phyloP scores from a whole-genome alignment of 225 moss, liverwort and hornwort species.

The Antitrichia curtipendula region DNA sequence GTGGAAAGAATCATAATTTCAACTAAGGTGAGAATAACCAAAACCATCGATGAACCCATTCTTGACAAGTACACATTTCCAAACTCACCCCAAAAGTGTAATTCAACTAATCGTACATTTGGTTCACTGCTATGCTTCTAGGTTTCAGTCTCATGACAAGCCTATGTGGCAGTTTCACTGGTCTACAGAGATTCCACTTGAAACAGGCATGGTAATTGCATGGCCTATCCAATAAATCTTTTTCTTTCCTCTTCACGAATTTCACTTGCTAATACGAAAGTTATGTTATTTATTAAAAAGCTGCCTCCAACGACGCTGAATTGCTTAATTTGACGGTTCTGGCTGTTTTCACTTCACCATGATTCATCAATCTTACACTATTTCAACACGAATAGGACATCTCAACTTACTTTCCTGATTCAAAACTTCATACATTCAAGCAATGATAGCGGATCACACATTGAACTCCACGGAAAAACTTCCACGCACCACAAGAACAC shows the following conservation, averaged over 20 bases:
- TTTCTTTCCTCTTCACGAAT: no score
- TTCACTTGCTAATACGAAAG: no score
- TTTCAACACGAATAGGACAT: not conserved
- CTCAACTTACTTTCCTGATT: not conserved
- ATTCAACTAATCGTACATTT: fast-evolving
- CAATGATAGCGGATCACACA: not conserved
- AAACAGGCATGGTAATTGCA: no score
- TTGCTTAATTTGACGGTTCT: not conserved
- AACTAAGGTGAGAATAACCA: not conserved
- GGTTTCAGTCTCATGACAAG: fast-evolving
- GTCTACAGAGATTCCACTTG: no score
- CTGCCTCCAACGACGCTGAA: not conserved
- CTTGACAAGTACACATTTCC: no score
- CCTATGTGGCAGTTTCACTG: no score
- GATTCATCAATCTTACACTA: not conserved
- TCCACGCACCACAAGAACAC: not conserved
- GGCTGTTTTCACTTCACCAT: not conserved
- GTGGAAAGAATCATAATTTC: not conserved
- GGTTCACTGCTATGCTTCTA: no score
- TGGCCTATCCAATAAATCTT: no score
- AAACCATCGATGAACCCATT: no score
- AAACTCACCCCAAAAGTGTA: no score
- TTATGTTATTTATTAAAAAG: no score
- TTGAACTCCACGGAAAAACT: no score
- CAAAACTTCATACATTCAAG: not conserved